Percentiles rank a stretch among this genome's conserved stretches.
Evolutionary conservation across 2,329 filamentous ascomycete species (phyloP).

Genomic region (Zopfia rhizophila): DNA sequence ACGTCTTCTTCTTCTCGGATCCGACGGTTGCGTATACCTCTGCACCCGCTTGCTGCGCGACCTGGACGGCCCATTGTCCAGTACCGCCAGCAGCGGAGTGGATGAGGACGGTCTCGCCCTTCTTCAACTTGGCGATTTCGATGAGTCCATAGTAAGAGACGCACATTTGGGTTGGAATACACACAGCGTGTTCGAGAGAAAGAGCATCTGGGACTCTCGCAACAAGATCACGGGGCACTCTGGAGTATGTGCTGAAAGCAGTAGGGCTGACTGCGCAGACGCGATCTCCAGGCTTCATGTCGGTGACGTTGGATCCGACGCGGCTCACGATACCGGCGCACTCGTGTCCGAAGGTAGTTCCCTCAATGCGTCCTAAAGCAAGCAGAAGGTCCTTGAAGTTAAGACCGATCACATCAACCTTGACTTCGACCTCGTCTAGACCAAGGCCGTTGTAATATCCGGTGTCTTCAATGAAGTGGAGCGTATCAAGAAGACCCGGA

Average conservation of each 20-base stretch:
- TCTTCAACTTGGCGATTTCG: constrained; percentile 20
- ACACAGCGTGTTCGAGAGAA: too few species aligned
- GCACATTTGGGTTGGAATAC: too few species aligned
- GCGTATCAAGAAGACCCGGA: constrained; percentile 19
- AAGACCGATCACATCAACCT: constrained; percentile 16
- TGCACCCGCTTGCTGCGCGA: constrained; percentile 19
- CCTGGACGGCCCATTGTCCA: constrained; percentile 24
- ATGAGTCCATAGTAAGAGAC: constrained; percentile 6
- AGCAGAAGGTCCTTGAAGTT: constrained; percentile 9
- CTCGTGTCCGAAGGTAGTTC: constrained; percentile 9
- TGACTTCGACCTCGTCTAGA: constrained; percentile 40
- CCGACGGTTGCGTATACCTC: constrained; percentile 24
- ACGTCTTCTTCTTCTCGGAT: constrained; percentile 14
- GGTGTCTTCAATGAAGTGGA: constrained; percentile 12
- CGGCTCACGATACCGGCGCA: constrained; percentile 26
- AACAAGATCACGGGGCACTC: too few species aligned
- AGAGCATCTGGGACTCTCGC: too few species aligned
- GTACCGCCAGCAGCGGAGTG: constrained; percentile 33
- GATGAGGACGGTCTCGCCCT: constrained; percentile 39
- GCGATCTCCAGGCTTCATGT: constrained; percentile 14
- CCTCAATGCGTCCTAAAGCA: constrained; percentile 1
- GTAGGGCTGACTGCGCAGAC: constrained; percentile 3
- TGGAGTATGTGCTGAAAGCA: constrained; percentile 1
- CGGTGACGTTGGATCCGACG: constrained; percentile 7
- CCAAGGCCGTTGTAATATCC: constrained; percentile 11